These are phyloP conservation scores for Aureobasidium sp. DNA, from an alignment of 2,329 filamentous ascomycete genomes.

Conservation along the genomic window DNA sequence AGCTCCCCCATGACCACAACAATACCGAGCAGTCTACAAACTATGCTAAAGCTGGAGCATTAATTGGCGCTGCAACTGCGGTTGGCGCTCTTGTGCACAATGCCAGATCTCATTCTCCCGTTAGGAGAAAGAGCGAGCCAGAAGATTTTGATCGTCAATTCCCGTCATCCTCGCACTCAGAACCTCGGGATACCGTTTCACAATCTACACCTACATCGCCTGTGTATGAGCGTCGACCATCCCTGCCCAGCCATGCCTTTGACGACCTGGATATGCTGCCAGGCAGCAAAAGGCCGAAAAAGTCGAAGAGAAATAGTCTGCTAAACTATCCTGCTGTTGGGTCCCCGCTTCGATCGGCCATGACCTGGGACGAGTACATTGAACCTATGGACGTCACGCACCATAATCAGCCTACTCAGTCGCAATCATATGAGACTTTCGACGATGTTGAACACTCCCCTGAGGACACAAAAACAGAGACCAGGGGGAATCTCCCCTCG, in stretches of 20 bases:
- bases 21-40: neutral
- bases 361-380: conserved; percentile 39
- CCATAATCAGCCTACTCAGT: neutral
- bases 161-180: neutral
- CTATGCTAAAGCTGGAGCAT: neutral
- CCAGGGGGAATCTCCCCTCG: neutral
- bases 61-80: neutral
- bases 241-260: conserved; percentile 30
- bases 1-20: neutral
- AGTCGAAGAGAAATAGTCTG: conserved; percentile 37
- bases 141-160: neutral
- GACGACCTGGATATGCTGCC: conserved; percentile 29
- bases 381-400: conserved; percentile 17
- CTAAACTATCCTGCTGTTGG: conserved; percentile 36
- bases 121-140: conserved; percentile 5
- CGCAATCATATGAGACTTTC: neutral
- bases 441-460: neutral
- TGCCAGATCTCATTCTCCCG: neutral
- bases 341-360: conserved; percentile 39
- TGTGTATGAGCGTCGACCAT: conserved; percentile 10
- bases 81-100: neutral
- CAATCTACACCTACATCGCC: conserved; percentile 9
- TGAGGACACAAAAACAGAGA: neutral
- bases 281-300: conserved; percentile 39
- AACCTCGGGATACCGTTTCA: neutral